Evolutionary conservation across 1,284 basidiomycete species (phyloP), one percentile per base, ranked within the genome.

Genomic region (Ceratobasidium papillatum): DNA sequence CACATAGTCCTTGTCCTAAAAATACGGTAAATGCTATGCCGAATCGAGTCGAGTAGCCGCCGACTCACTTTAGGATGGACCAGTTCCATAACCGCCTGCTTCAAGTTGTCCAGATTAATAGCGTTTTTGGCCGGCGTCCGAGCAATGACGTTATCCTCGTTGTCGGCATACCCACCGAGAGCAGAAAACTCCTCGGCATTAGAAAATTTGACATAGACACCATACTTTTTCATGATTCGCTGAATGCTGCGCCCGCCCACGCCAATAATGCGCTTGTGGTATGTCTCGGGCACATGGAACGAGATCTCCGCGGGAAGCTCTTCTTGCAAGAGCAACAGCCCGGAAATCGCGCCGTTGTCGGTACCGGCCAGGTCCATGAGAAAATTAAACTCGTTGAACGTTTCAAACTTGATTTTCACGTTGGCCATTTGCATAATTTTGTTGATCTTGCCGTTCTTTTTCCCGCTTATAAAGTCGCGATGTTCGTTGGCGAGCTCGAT

Each of bases 371-470:
- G 91, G 82, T 98, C 96, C 82, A 99, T 99, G 79, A 99, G 87
- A 85, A 99, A 99, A 83, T 99, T 99, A 85, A 98, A 94, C 82
- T 99, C 96, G 82, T 98, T 96, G 85, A 98, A 96, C 2, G 96
- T 98, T 86, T 99, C 97, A 80, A 99, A 99, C 84, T 98, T 98
- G 87, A 99, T 98, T 83, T 98, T 97, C 79, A 97, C 96, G 80
- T 94, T 94, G 43, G 94, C 93, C 7, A 91, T 92, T 84, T 97
- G 95, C 94, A 97, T 98, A 81, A 98, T 96, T 85, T 98, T 98
- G 86, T 98, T 98, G 82, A 98, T 95, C 84, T 98, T 98, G 76
- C 96, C 96, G 79, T 98, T 98, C 87, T 98, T 98, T 86, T 98
- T 98, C 61, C 96, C 96, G 75, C 93, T 94, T 82, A 99, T 98